Base-by-base conservation (phyloP, 2,329 filamentous ascomycete genomes). In the Phialophora tarda region DNA sequence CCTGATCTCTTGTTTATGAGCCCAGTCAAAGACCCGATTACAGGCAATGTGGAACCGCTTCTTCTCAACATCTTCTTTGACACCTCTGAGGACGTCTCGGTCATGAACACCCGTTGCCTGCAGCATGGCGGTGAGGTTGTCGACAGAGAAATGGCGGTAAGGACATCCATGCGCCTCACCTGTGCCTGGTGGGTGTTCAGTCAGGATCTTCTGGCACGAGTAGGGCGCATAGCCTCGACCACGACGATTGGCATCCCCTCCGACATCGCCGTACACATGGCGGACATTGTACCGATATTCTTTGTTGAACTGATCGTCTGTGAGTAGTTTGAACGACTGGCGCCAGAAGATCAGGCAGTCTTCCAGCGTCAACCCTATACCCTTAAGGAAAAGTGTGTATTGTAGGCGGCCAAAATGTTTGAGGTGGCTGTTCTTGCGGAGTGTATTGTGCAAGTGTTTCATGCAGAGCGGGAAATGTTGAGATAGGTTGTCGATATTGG, bases 261-360 rank as follows among this genome's bases (percentile, higher is more conserved):
- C 95, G 0, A 98, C 95, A 74, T 98, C 94, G 71, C 95, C 95
- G 77, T 98, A 99, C 0, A 84, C 79, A 83, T 99, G 94, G n/a
- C 93, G 91, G 65, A 98, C 87, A 77, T 99, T 98, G 84, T 99
- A 99, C 53, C 91, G 87, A 81, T 99, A 98, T 76, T 97, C 93
- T 76, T 97, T 98, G 80, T 96, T 96, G 85, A 98, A 99, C 41
- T 89, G 89, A 74, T 98, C 94, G 74, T 98, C 95, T 0, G 91
- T 93, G 70, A 96, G 88, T 71, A 92, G 90, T 76, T 88, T 88
- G 85, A 99, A 98, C 30, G 86, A 84, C 69, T 88, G 86, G 11
- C 95, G 89, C 95, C 95, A 99, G 82, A 99, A 99, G 12, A 92
- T 73, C 26, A 99, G 85, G 73, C 88, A 92, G 78, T 99, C 94